Evolutionary conservation across 176 grass and related monocot genomes (phyloP).

Genomic region (Canna indica): DNA sequence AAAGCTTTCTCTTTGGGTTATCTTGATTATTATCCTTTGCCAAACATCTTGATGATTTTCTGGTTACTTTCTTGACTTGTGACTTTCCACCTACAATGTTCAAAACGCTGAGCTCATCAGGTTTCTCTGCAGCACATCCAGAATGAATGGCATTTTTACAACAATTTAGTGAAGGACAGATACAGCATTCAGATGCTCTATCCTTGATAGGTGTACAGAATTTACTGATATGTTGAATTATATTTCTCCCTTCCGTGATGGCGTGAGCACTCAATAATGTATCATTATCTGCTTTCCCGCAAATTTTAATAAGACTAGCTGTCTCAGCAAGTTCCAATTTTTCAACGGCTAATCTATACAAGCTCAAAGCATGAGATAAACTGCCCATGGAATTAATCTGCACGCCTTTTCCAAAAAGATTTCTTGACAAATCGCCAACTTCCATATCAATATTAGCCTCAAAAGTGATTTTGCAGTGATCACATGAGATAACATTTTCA

Average conservation of each 20-base stretch:
- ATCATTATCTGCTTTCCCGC: constrained; percentile 10
- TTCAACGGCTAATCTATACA: constrained; percentile 47
- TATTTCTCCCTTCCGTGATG: constrained; percentile 11
- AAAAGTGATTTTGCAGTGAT: constrained; percentile 36
- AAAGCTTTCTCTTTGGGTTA: constrained; percentile 26
- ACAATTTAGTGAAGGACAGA: constrained; percentile 29
- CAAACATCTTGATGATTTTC: constrained; percentile 22
- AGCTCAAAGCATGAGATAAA: constrained; percentile 43
- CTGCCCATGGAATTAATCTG: constrained; percentile 29
- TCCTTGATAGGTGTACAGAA: constrained; percentile 15
- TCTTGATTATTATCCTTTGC: constrained; percentile 24
- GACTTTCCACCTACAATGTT: constrained; percentile 21
- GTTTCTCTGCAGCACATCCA: constrained; percentile 7
- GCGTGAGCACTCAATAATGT: background rate
- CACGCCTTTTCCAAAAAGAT: constrained; percentile 35
- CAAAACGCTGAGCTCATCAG: background rate
- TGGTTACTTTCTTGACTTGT: constrained; percentile 28
- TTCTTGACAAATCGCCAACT: constrained; percentile 53
- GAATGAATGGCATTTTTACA: background rate
- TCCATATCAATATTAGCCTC: constrained; percentile 56
- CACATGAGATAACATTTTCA: constrained; percentile 43
- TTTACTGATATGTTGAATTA: constrained; percentile 1
- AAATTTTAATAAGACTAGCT: constrained; percentile 16
- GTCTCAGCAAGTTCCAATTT: constrained; percentile 38
- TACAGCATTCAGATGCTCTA: constrained; percentile 25